Evolutionary conservation across 2,329 filamentous ascomycete species (phyloP).

Genomic region (Septoria petroselini): DNA sequence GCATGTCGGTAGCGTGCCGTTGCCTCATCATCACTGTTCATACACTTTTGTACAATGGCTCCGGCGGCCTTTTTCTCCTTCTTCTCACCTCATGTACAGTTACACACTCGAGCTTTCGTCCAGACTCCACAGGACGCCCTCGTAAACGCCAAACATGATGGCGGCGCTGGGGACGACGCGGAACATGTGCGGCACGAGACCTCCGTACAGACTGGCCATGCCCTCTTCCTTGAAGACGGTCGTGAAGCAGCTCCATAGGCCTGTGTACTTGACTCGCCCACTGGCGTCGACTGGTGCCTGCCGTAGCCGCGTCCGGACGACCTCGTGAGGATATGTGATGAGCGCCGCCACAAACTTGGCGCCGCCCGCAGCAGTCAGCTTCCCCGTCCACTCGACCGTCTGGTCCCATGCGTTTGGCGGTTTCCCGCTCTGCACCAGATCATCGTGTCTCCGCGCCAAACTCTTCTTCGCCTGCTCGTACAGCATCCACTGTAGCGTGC

Average conservation of each 20-base stretch:
- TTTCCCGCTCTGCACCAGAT: slow-evolving; percentile 54
- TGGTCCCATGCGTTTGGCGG: slow-evolving; percentile 69
- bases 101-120: slow-evolving; percentile 46
- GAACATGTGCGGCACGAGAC: slow-evolving; percentile 85
- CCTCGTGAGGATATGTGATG: slow-evolving; percentile 89
- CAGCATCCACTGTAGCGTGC: slow-evolving; percentile 86
- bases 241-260: slow-evolving; percentile 82
- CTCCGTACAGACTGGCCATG: slow-evolving; percentile 80
- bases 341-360: slow-evolving; percentile 84
- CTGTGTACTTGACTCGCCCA: slow-evolving; percentile 73
- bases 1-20: background rate
- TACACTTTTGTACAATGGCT: slow-evolving; percentile 14
- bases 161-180: slow-evolving; percentile 87
- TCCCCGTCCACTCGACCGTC: slow-evolving; percentile 73
- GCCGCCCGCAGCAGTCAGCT: slow-evolving; percentile 71
- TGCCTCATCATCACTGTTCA: background rate
- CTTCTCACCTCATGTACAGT: background rate
- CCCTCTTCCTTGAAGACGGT: slow-evolving; percentile 87
- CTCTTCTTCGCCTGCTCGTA: slow-evolving; percentile 87
- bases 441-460: slow-evolving; percentile 63
- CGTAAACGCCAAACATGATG: slow-evolving; percentile 92
- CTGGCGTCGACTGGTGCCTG: slow-evolving; percentile 65
- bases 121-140: slow-evolving; percentile 49
- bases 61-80: slow-evolving; percentile 1
- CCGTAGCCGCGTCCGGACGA: slow-evolving; percentile 77